Base-by-base conservation (phyloP, 2,329 filamentous ascomycete species). In the Pestalotiopsis sp. region DNA sequence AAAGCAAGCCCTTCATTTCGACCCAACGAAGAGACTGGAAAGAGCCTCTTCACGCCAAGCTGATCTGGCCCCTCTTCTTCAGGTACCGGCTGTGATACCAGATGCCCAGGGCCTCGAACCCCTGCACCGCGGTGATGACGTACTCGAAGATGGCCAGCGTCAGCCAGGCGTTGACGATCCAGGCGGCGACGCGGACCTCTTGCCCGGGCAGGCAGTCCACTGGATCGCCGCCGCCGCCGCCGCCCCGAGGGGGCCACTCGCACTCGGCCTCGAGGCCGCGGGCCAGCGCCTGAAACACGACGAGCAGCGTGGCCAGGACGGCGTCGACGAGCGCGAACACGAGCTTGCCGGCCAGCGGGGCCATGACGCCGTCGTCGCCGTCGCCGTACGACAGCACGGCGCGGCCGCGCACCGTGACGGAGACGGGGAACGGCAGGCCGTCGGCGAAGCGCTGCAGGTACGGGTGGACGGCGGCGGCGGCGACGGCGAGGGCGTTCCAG, bases 391-490 rank as follows among this genome's bases (percentile, higher is more conserved):
- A 49, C 13, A 69, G 41, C 6, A 69, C 36, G 20, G 65, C 49
- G 12, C 31, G 17, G 65, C 62, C 68, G 6, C 68, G 45, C 39
- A 69, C 68, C 13, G 52, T 62, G 61, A 69, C 56, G 12, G 25
- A 64, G 31, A 69, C 25, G 61, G 68, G 68, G 56, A 69, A 69
- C 49, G 68, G 68, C 38, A 69, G 64, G 9, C 56, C 25, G 62
- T 58, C 66, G 57, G 68, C 68, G n/a, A 69, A 41, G 23, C 68
- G 68, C 66, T 69, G 68, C 25, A 69, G 65, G 60, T 69, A 66
- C 6, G 68, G 68, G 57, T 69, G 68, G 9, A 69, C 56, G 14
- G 68, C 66, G 49, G 65, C 68, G 41, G 61, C 68, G 20, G 62
- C 25, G 31, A 68, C 66, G 62, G 60, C 64, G 20, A 68, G 4